Evolutionary conservation across 2,329 filamentous ascomycete species (phyloP).

Genomic region (Colletotrichum noveboracense): DNA sequence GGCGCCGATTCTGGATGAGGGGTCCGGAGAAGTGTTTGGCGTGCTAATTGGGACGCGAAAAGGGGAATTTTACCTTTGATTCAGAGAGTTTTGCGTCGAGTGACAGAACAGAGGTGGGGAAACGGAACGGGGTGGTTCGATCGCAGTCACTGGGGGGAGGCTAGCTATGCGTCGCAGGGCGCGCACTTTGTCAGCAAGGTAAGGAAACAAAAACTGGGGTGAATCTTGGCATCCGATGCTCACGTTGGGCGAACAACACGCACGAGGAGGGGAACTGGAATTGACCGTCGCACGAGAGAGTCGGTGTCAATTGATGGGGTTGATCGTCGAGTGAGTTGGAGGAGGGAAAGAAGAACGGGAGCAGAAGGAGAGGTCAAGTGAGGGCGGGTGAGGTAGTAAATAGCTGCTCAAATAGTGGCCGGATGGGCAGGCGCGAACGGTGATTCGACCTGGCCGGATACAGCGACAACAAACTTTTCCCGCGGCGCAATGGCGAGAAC

Average conservation of each 20-base stretch:
- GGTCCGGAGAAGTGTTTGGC: background rate
- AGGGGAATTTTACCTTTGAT: conserved; percentile 3
- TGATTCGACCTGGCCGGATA: background rate
- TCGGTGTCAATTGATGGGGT: background rate
- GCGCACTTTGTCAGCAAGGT: conserved; percentile 5
- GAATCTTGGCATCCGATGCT: background rate
- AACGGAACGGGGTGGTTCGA: background rate
- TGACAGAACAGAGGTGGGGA: background rate
- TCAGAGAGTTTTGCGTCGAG: background rate
- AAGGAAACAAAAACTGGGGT: conserved; percentile 5
- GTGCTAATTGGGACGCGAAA: background rate
- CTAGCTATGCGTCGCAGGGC: background rate
- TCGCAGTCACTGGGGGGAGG: background rate
- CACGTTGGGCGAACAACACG: conserved; percentile 1
- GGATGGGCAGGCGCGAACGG: background rate
- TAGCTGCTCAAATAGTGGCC: conserved; percentile 6
- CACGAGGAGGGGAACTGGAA: background rate
- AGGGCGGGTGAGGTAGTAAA: conserved; percentile 7
- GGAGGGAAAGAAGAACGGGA: background rate
- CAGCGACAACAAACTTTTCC: background rate
- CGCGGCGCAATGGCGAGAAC: background rate
- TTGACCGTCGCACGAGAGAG: background rate
- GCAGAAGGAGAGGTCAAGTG: background rate
- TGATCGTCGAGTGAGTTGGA: conserved; percentile 10
- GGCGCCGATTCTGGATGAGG: background rate